Evolutionary conservation across 2,329 filamentous ascomycete species (phyloP), one percentile per base, ranked within the genome.

Genomic region (Canariomyces notabilis): DNA sequence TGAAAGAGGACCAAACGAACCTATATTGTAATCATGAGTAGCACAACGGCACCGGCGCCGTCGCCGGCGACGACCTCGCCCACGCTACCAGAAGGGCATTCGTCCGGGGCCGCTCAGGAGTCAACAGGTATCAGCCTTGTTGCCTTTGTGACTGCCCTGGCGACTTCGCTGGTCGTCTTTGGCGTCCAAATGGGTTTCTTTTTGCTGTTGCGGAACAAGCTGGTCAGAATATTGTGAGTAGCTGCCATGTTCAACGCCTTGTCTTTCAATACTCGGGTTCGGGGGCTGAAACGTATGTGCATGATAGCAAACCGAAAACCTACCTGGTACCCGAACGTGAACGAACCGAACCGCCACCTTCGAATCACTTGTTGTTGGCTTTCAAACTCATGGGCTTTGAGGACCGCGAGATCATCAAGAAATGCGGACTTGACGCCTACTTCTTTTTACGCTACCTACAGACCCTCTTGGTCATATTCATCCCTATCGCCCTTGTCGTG

Each of bases 391-490:
- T 87, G 69, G 65, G 82, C 70, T 69, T 87, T 69, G 65, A 80
- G 72, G 77, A 87, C 51, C 75, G 87, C 11, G 88, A 95, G 57
- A 81, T 98, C 56, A 95, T 98, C 59, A 85, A 91, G 43, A 95
- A 96, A 66, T 96, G 91, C 57, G 93, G 93, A 15, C 78, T 98
- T 8, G 93, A 98, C 63, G 89, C 91, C 60, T 98, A 95, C 69
- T 95, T 97, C 72, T 98, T 98, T 65, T 75, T 98, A 1, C 86
- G 94, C 52, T 98, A 95, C 61, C 77, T 81, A 12, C 78, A 78
- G 54, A 77, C 61, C 65, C 79, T 97, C 5, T 77, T 97, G 35
- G 83, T 95, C 62, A 95, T 98, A 52, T 97, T 98, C 63, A 70
- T 95, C 32, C 89, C 93, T 1, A 81, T 95, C 46, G 82, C 86